Base-by-base conservation (phyloP, 306 rosid genomes). In the Sphenostylis stenocarpa region DNA sequence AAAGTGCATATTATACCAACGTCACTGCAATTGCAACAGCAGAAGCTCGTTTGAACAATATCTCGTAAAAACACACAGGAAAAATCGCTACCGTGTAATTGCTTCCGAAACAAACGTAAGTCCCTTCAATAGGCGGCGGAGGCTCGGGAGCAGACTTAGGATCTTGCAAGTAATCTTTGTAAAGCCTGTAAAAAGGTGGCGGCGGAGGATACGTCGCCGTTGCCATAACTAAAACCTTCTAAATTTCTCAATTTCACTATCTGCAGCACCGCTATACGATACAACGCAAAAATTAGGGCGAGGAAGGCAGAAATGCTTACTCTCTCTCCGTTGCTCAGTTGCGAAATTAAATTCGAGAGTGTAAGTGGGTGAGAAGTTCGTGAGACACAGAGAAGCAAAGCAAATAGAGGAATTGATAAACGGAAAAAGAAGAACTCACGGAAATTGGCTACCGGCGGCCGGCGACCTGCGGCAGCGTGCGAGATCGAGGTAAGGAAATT, bases 171-270 rank as follows among this genome's bases (percentile, higher is more conserved):
- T 87, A 94, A 84, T 94, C 93, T 82, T 90, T 91, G 90, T 91
- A 91, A 77, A 94, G 96, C 77, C 85, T 89, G 77, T 94, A 94
- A 80, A 48, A 94, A 0, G 97, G 98, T 2, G 98, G 96, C 3
- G 97, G 98, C 29, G 98, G 97, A 0, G 97, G 98, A 77, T 88
- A 94, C 7, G 96, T 85, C 63, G 98, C 94, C 11, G 94, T 88
- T 15, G 98, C 97, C 97, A 94, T 94, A 13, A 61, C 72, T 41
- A 38, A 69, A 64, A 28, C 21, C 67, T 64, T 78, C 79, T n/a
- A 47, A 41, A 10, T 13, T 41, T 41, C 47, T 11, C 47, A 12
- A 41, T 71, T 38, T 72, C 67, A 72, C 73, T 12, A 63, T 29
- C 78, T 72, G 57, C 73, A 38, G 5, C 36, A 34, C 12, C 47